Conservation (phyloP, 2,329 filamentous ascomycete genomes). For the Exophiala spinifera region DNA sequence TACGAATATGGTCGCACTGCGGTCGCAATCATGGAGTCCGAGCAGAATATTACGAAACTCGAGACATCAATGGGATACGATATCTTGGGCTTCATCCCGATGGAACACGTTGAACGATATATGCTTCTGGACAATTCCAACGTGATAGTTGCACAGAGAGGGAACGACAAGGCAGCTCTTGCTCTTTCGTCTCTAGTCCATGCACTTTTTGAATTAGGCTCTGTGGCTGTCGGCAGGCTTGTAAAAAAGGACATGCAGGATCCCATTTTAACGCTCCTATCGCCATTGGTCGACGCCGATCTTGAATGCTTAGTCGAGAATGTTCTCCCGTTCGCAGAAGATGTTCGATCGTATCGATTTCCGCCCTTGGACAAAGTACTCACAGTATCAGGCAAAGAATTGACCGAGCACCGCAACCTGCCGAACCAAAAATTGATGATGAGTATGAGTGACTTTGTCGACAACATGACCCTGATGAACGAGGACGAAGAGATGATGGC, state of each 20-base stretch:
- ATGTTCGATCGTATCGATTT: slow-evolving; percentile 85
- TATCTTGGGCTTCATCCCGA: slow-evolving; percentile 81
- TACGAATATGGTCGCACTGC: slow-evolving; percentile 91
- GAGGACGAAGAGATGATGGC: slow-evolving; percentile 68
- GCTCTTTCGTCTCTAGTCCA: slow-evolving; percentile 87
- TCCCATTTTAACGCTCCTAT: slow-evolving; percentile 72
- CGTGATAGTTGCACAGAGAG: slow-evolving; percentile 71
- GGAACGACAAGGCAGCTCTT: slow-evolving; percentile 76
- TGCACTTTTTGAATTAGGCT: slow-evolving; percentile 78
- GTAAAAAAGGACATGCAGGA: slow-evolving; percentile 80
- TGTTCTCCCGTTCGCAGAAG: slow-evolving; percentile 88
- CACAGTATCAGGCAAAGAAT: slow-evolving; percentile 75
- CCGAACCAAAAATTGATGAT: slow-evolving; percentile 70
- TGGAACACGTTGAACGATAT: slow-evolving; percentile 72
- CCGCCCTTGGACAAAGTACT: slow-evolving; percentile 83
- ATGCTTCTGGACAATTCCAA: slow-evolving; percentile 79
- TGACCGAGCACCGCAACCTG: slow-evolving; percentile 80
- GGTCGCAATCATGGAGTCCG: slow-evolving; percentile 81
- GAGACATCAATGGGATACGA: slow-evolving; percentile 73
- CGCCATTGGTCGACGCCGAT: slow-evolving; percentile 73
- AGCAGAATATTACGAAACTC: slow-evolving; percentile 83
- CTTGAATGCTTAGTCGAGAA: slow-evolving; percentile 86
- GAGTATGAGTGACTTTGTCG: slow-evolving; percentile 88
- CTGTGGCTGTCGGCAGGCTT: slow-evolving; percentile 80
- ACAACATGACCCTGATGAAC: slow-evolving; percentile 81